A percentile compares a stretch with the other conserved stretches of the same genome.
Evolutionary conservation across 108 stramenopile genomes (phyloP).

Genomic region (Pseudonitzschia multistriata): DNA sequence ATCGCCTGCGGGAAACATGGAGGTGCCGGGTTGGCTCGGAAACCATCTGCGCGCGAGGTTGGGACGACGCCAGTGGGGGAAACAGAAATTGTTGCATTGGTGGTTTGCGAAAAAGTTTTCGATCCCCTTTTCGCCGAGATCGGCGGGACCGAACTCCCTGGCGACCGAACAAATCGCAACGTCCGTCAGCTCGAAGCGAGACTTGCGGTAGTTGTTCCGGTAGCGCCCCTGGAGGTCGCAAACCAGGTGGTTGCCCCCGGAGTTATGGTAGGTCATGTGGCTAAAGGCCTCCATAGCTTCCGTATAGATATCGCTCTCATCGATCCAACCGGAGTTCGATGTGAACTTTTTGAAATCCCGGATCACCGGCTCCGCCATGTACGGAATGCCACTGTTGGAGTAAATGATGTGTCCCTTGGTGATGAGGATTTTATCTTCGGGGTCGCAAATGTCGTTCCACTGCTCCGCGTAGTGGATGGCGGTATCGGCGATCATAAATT

Average conservation of each 20-base stretch:
- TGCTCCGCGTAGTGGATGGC: slow-evolving; percentile 59
- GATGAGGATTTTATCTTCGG: slow-evolving; percentile 49
- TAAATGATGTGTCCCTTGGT: slow-evolving; percentile 19
- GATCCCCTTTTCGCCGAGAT: slow-evolving; percentile 74
- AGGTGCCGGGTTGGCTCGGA: slow-evolving; percentile 39
- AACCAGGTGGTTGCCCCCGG: slow-evolving; percentile 62
- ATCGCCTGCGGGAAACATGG: slow-evolving; percentile 44
- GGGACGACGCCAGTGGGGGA: slow-evolving; percentile 48
- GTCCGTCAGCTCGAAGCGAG: slow-evolving; percentile 69
- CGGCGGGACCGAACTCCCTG: slow-evolving; percentile 57
- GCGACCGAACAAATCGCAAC: slow-evolving; percentile 56
- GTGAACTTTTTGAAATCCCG: slow-evolving; percentile 65
- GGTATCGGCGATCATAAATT: slow-evolving; percentile 53
- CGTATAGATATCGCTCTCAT: slow-evolving; percentile 33
- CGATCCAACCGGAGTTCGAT: slow-evolving; percentile 72
- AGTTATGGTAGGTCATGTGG: slow-evolving; percentile 65
- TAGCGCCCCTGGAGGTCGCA: slow-evolving; percentile 78
- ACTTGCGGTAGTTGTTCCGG: slow-evolving; percentile 34
- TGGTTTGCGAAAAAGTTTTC: slow-evolving; percentile 76
- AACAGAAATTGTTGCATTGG: slow-evolving; percentile 63
- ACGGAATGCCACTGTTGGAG: slow-evolving; percentile 42
- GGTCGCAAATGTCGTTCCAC: slow-evolving; percentile 59
- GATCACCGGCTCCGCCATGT: slow-evolving; percentile 72
- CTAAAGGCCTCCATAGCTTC: slow-evolving; percentile 70
- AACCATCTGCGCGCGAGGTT: slow-evolving; percentile 47